Base-by-base conservation (phyloP, 192 early-diverging fungal species). In the Coemansia sp. region DNA sequence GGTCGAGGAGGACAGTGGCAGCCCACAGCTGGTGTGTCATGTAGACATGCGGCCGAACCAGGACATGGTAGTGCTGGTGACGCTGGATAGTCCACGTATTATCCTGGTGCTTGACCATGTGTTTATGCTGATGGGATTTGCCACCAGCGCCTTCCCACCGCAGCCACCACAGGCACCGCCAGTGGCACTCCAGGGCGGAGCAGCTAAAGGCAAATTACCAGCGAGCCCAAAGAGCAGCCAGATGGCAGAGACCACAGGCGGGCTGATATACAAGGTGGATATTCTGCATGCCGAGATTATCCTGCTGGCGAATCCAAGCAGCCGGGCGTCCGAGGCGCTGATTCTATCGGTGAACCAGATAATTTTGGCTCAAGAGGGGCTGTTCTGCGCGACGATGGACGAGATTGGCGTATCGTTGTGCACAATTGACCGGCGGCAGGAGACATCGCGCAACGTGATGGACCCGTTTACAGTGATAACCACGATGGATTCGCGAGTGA, bases 391-490 rank as follows among this genome's bases (percentile, higher is more conserved):
- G 7, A 89, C 84, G 18, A 79, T 93, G 49, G 83, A 94, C 37
- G 88, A 92, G 60, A 83, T 94, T 42, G 91, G 93, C 40, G 92
- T 98, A 84, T 90, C 89, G 36, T 82, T 99, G 12, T 98, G 95
- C 83, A 84, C 84, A 9, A 92, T 98, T 86, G 89, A 93, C 65
- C 87, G 85, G 52, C 81, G 91, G 10, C 81, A 87, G 7, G 88
- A 91, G 37, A 92, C 95, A 0, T 82, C 82, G 5, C 68, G 97
- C 18, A 86, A 88, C 6, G 92, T 98, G 47, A 91, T 99, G 67
- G 90, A 98, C 62, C 91, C 91, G 46, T 96, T 96, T 72, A 88
- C 95, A 52, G 71, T 96, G 14, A 86, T 88, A 4, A 57, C 93
- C 20, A 85, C 86, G 0, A 86, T 94, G 86, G 93, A 95, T 63